These are phyloP conservation scores for Pythium volutum DNA, from an alignment of 352 stramenopile genomes.

Conservation along the genomic window DNA sequence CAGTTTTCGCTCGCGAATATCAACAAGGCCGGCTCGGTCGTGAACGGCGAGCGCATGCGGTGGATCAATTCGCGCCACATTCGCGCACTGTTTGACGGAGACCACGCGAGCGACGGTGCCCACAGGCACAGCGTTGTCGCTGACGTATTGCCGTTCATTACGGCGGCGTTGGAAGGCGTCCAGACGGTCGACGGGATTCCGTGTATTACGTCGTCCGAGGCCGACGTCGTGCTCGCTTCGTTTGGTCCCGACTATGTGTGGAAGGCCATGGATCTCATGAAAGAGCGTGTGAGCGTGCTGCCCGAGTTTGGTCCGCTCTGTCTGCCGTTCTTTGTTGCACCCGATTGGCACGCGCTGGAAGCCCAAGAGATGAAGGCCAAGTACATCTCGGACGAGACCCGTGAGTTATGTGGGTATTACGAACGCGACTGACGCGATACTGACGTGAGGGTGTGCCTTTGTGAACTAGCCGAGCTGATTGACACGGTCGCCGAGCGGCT, in stretches of 20 bases:
- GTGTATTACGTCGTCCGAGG: slow-evolving; percentile 16
- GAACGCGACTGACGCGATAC: neutral
- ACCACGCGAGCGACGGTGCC: slow-evolving; percentile 29
- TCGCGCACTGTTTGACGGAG: slow-evolving; percentile 61
- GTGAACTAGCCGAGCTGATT: slow-evolving; percentile 44
- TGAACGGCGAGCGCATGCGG: slow-evolving; percentile 81
- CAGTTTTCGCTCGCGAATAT: slow-evolving; percentile 86
- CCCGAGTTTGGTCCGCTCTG: slow-evolving; percentile 80
- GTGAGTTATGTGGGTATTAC: slow-evolving; percentile 15
- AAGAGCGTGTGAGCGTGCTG: slow-evolving; percentile 77
- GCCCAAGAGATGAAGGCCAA: slow-evolving; percentile 66
- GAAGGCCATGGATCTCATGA: slow-evolving; percentile 79
- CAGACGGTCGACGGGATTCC: slow-evolving; percentile 25
- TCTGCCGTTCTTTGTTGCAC: slow-evolving; percentile 62
- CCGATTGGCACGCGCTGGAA: slow-evolving; percentile 49
- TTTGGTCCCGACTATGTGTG: slow-evolving; percentile 74
- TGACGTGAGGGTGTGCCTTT: neutral
- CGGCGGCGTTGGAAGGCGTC: slow-evolving; percentile 33
- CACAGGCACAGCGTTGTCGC: slow-evolving; percentile 51
- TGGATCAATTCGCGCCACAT: slow-evolving; percentile 91
- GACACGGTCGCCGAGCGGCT: slow-evolving; percentile 43
- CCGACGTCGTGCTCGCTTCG: slow-evolving; percentile 38
- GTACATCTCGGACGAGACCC: slow-evolving; percentile 66
- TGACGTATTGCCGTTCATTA: slow-evolving; percentile 68
- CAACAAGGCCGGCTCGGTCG: slow-evolving; percentile 87